Evolutionary conservation across 768 basidiomycete species (phyloP), one percentile per base, ranked within the genome.

Genomic region (Coprinopsis cinerea): DNA sequence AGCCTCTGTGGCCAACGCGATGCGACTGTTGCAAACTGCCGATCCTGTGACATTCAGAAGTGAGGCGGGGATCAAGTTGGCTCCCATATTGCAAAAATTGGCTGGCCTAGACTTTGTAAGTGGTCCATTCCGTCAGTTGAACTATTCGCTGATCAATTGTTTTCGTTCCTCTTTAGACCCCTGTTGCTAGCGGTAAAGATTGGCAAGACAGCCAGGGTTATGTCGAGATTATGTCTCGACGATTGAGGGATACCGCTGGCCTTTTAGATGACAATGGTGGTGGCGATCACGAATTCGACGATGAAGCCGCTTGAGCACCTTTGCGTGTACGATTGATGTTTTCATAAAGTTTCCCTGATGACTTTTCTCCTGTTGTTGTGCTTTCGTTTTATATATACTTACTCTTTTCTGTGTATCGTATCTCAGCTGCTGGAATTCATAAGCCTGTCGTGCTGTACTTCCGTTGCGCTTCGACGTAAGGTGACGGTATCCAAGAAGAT

Each of bases 171-270:
- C 3, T 44, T 53, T 56, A 78, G 79, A 64, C 67, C 47, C 57
- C 62, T 15, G 75, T 76, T 41, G 67, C 72, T 14, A 59, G 73
- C 28, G 78, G 73, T 4, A 61, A 65, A 55, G 83, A 78, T 41
- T 83, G 74, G 77, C 76, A 78, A 43, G 75, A 80, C 18, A 82
- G 79, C 57, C 79, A 81, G 47, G 78, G 75, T 27, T 93, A 88
- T 59, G 69, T 92, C 40, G 80, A 86, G 55, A 82, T 88, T 48
- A 86, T 93, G 81, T 75, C 77, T 28, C 70, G 88, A 41, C 67
- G 88, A 59, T 62, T 91, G 60, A 73, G 77, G 54, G 87, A 89
- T 53, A 77, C 72, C 54, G 70, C 75, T 22, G 84, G 82, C 15
- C 60, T 85, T 52, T 74, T 76, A 28, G 78, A 75, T 27, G 66